Percentiles rank a stretch among this genome's conserved stretches.
These are phyloP conservation scores for Aquilaria agallochum DNA, from an alignment of 441 rosid species.

Conservation along the genomic window DNA sequence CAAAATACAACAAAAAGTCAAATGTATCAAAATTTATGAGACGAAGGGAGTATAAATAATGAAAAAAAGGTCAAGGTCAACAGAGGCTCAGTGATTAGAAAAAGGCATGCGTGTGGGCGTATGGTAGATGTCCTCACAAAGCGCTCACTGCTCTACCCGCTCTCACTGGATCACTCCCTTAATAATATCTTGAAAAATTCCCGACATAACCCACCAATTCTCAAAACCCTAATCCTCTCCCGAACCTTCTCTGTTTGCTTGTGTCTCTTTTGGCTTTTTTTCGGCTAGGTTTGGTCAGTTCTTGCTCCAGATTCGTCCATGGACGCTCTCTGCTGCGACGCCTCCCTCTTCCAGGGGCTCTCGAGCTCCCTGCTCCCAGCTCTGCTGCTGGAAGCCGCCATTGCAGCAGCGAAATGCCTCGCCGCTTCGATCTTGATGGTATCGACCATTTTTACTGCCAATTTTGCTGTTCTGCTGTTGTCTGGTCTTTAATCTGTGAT, in stretches of 20 bases:
- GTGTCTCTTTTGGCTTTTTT: slow-evolving; percentile 5
- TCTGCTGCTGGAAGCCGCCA: slow-evolving; percentile 29
- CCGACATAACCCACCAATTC: slow-evolving; percentile 25
- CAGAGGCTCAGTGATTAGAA: too few species aligned
- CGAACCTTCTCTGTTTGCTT: not conserved
- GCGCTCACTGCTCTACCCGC: not conserved
- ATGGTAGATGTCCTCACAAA: too few species aligned
- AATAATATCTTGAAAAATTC: slow-evolving; percentile 23
- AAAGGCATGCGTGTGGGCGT: too few species aligned
- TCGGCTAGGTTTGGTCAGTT: not conserved
- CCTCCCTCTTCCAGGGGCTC: slow-evolving; percentile 20
- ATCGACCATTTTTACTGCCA: not conserved
- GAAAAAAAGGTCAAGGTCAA: too few species aligned
- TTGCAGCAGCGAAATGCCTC: slow-evolving; percentile 29
- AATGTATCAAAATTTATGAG: too few species aligned
- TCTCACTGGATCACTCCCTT: not conserved
- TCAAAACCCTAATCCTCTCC: slow-evolving; percentile 23
- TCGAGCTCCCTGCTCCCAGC: slow-evolving; percentile 28
- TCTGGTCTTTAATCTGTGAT: not conserved
- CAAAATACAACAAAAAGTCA: too few species aligned
- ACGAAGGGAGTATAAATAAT: too few species aligned
- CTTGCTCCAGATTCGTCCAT: slow-evolving; percentile 13
- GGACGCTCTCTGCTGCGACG: slow-evolving; percentile 22
- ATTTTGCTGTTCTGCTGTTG: not conserved
- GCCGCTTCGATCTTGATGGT: slow-evolving; percentile 43